phyloP scores from a whole-genome alignment of 2,329 filamentous ascomycete species.

The Microsporum ferrugineum region DNA sequence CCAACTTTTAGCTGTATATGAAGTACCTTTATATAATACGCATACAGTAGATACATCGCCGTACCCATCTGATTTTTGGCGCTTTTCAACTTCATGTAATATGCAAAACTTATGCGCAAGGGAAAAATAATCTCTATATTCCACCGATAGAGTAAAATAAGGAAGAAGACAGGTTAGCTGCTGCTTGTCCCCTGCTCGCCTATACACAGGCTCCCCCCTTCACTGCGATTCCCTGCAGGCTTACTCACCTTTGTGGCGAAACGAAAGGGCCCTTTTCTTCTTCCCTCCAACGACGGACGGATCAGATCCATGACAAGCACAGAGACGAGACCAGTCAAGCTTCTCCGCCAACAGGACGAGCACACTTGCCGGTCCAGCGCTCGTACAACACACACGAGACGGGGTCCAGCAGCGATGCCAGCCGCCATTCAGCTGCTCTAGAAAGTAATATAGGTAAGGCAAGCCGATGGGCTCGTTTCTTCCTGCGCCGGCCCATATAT shows the following conservation, averaged over 20 bases:
- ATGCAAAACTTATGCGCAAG: not conserved
- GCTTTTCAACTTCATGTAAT: not conserved
- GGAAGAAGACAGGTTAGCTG: not conserved
- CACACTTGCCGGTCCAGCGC: not conserved
- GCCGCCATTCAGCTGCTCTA: not conserved
- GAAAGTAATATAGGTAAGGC: constrained; percentile 1
- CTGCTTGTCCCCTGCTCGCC: not conserved
- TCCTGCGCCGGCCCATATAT: not conserved
- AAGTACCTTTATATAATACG: not conserved
- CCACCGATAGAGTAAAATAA: too few species aligned
- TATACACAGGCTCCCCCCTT: not conserved
- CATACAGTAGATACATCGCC: not conserved
- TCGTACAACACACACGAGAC: not conserved
- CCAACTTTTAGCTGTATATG: not conserved
- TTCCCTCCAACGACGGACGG: constrained; percentile 6
- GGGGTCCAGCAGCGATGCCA: not conserved
- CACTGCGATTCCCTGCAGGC: not conserved
- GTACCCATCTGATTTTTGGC: not conserved
- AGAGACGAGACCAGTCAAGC: constrained; percentile 11
- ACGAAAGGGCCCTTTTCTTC: not conserved
- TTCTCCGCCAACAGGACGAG: constrained; percentile 13
- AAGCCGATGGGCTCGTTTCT: not conserved
- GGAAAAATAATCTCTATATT: too few species aligned
- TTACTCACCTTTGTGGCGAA: not conserved
- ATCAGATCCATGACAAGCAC: constrained; percentile 10